These are phyloP conservation scores for Ogataea trehaloabstinens DNA, from an alignment of 805 yeast genomes.

Conservation along the genomic window DNA sequence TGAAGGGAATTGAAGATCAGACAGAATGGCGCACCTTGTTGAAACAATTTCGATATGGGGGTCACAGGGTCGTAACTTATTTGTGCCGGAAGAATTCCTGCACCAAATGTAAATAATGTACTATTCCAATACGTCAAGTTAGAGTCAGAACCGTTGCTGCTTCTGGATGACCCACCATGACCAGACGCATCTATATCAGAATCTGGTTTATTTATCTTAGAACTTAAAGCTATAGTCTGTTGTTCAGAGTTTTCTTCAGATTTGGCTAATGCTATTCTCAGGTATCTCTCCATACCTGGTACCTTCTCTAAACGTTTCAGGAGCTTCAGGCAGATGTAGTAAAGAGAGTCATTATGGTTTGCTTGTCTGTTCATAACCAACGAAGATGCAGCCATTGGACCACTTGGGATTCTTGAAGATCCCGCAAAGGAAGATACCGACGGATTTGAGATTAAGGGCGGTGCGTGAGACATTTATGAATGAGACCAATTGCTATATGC, in stretches of 20 bases:
- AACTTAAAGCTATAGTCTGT: slow-evolving; percentile 48
- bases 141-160: slow-evolving; percentile 14
- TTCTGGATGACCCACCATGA: slow-evolving; percentile 1
- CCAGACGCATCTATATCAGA: background rate
- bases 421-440: slow-evolving; percentile 18
- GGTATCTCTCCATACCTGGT: slow-evolving; percentile 66
- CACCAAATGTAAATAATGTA: slow-evolving; percentile 60
- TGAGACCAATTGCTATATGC: slow-evolving; percentile 1
- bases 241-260: slow-evolving; percentile 72
- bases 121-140: slow-evolving; percentile 30
- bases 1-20: slow-evolving; percentile 70
- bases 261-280: slow-evolving; percentile 59
- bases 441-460: slow-evolving; percentile 27
- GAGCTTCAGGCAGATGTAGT: slow-evolving; percentile 60
- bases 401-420: slow-evolving; percentile 36
- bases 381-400: slow-evolving; percentile 43
- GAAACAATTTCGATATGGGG: slow-evolving; percentile 81
- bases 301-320: slow-evolving; percentile 54
- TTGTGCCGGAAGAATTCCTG: slow-evolving; percentile 74
- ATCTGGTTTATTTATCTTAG: slow-evolving; percentile 8
- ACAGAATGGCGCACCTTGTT: slow-evolving; percentile 91
- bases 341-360: slow-evolving; percentile 63
- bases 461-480: slow-evolving; percentile 22
- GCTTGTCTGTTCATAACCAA: slow-evolving; percentile 64
- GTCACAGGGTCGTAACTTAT: slow-evolving; percentile 88